A percentile compares a stretch with the other conserved stretches of the same genome.
phyloP scores from a whole-genome alignment of 768 basidiomycete species.

The Mycena rosella region DNA sequence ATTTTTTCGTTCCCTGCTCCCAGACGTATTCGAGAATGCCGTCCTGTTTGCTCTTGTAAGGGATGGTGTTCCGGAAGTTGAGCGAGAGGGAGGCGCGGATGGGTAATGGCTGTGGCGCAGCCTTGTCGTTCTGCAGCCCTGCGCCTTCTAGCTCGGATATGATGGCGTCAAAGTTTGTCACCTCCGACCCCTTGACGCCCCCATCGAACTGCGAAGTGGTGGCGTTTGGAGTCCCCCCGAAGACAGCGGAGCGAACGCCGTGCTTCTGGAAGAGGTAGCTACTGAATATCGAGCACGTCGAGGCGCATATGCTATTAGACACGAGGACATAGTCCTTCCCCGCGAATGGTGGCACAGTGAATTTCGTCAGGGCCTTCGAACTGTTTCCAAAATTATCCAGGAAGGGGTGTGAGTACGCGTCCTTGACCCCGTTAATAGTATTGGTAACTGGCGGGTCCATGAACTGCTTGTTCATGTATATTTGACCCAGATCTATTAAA shows the following conservation, averaged over 20 bases:
- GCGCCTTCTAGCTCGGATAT: slow-evolving; percentile 24
- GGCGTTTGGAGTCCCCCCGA: slow-evolving; percentile 31
- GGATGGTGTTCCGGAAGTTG: slow-evolving; percentile 30
- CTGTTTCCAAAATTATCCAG: slow-evolving; percentile 31
- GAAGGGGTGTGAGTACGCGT: slow-evolving; percentile 34
- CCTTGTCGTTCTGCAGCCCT: slow-evolving; percentile 32
- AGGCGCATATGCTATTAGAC: slow-evolving; percentile 27
- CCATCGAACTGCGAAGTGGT: slow-evolving; percentile 32
- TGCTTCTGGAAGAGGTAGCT: slow-evolving; percentile 34
- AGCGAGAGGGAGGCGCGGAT: background rate
- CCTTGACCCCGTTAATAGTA: slow-evolving; percentile 32
- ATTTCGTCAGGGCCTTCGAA: slow-evolving; percentile 28
- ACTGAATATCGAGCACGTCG: slow-evolving; percentile 12
- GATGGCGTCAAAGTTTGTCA: slow-evolving; percentile 28
- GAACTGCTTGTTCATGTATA: slow-evolving; percentile 37
- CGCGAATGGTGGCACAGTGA: slow-evolving; percentile 32
- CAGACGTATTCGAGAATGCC: slow-evolving; percentile 32
- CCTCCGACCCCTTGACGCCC: slow-evolving; percentile 36
- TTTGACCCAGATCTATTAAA: too few relatives aligned
- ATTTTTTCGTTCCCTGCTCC: slow-evolving; percentile 27
- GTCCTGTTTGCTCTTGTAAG: slow-evolving; percentile 20
- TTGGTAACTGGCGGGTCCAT: slow-evolving; percentile 35
- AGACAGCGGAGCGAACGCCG: slow-evolving; percentile 34
- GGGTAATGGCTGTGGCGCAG: slow-evolving; percentile 35
- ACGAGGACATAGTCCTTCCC: slow-evolving; percentile 30